These are phyloP conservation scores for Auriscalpium orientale DNA, from an alignment of 768 basidiomycete genomes.

Conservation along the genomic window DNA sequence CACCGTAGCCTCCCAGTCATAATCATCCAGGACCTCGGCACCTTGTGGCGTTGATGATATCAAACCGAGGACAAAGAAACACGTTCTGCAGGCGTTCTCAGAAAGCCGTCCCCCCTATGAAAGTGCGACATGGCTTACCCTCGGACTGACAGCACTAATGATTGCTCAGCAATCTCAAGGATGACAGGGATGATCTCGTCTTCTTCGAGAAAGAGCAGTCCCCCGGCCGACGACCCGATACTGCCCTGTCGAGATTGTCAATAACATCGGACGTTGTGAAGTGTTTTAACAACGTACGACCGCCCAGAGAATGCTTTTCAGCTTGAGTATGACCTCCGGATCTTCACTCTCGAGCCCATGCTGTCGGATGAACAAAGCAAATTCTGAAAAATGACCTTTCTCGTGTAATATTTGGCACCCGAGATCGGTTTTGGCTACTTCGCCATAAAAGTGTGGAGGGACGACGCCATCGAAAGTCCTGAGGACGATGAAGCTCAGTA, in stretches of 20 bases:
- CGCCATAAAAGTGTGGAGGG: conserved; percentile 95
- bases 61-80: conserved; percentile 91
- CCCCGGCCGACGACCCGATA: conserved; percentile 83
- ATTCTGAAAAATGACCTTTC: conserved; percentile 86
- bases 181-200: conserved; percentile 90
- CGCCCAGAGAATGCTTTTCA: conserved; percentile 96
- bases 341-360: conserved; percentile 85
- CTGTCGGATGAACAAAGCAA: conserved; percentile 81
- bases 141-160: conserved; percentile 82
- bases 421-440: conserved; percentile 93
- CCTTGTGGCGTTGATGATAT: conserved; percentile 90
- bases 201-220: conserved; percentile 91
- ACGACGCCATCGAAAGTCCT: conserved; percentile 82
- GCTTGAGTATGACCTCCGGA: conserved; percentile 71
- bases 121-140: conserved; percentile 50
- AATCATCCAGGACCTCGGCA: conserved; percentile 88
- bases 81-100: conserved; percentile 56
- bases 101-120: background rate
- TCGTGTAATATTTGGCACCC: conserved; percentile 89
- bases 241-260: conserved; percentile 58
- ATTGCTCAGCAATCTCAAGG: conserved; percentile 85
- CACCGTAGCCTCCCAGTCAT: conserved; percentile 86
- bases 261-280: background rate
- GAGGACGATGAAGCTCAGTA: background rate
- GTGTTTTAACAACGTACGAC: conserved; percentile 46